Evolutionary conservation across 2,329 filamentous ascomycete genomes (phyloP).

Genomic region (Kalmusia sp.): DNA sequence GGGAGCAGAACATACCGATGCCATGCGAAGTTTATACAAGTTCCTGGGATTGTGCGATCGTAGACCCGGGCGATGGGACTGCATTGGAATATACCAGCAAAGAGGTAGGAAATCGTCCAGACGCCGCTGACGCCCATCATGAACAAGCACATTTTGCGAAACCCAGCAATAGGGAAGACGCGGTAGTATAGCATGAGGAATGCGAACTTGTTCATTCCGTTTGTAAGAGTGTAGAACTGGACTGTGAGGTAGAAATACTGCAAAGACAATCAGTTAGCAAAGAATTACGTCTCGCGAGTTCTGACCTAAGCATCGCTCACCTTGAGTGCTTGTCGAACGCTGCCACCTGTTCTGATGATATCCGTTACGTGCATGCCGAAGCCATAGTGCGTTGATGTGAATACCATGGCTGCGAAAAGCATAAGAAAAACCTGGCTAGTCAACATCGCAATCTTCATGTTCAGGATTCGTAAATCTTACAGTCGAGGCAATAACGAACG

Average conservation of each 20-base stretch:
- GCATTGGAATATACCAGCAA: constrained; percentile 31
- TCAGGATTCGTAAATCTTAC: constrained; percentile 15
- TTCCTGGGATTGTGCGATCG: constrained; percentile 22
- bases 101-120: constrained; percentile 26
- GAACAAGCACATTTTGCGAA: constrained; percentile 22
- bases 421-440: constrained; percentile 23
- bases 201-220: constrained; percentile 34
- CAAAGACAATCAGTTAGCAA: neutral
- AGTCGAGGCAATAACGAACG: constrained; percentile 26
- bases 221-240: constrained; percentile 31
- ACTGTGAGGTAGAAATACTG: constrained; percentile 34
- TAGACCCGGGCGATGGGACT: constrained; percentile 23
- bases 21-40: constrained; percentile 28
- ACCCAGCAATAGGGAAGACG: constrained; percentile 27
- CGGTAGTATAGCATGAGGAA: constrained; percentile 33
- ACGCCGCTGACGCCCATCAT: constrained; percentile 22
- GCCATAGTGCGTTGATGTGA: constrained; percentile 25
- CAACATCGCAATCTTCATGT: neutral
- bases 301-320: constrained; percentile 8
- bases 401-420: constrained; percentile 17
- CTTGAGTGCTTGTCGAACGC: constrained; percentile 24
- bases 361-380: constrained; percentile 27
- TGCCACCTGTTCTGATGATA: constrained; percentile 25
- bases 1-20: constrained; percentile 23
- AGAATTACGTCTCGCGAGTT: neutral